Conservation (phyloP, 2,329 filamentous ascomycete genomes). For the Nigrospora oryzae region DNA sequence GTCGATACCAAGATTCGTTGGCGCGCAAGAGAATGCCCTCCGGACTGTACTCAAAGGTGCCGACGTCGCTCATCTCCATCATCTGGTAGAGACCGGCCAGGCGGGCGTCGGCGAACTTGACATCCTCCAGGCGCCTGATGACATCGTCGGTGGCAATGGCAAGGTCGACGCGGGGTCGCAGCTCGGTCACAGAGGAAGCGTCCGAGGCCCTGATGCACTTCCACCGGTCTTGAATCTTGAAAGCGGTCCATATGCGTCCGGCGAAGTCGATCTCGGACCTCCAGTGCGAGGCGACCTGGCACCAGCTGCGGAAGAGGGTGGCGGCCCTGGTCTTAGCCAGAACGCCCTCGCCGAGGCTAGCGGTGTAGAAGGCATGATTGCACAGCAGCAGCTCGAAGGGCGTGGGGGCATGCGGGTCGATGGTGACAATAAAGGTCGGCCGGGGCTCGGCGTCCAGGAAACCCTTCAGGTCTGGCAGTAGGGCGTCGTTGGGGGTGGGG, state of each 20-base stretch:
- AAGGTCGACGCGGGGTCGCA: not conserved
- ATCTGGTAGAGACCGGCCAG: slow-evolving; percentile 3
- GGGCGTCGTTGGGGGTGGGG: too few species aligned
- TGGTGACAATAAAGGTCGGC: slow-evolving; percentile 4
- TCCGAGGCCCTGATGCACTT: slow-evolving; percentile 3
- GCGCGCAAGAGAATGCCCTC: slow-evolving; percentile 1
- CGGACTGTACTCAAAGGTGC: slow-evolving; percentile 3
- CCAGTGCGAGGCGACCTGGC: slow-evolving; percentile 3
- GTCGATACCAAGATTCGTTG: slow-evolving; percentile 4
- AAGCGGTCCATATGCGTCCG: slow-evolving; percentile 3
- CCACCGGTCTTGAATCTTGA: slow-evolving; percentile 2
- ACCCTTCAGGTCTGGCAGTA: not conserved
- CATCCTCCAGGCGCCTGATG: not conserved
- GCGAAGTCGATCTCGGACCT: slow-evolving; percentile 1
- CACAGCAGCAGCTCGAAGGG: not conserved
- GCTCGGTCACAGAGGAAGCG: not conserved
- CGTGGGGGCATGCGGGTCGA: not conserved
- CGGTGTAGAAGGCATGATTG: slow-evolving; percentile 1
- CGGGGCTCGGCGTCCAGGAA: slow-evolving; percentile 5
- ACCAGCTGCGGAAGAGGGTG: slow-evolving; percentile 2
- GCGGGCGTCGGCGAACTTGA: slow-evolving; percentile 2
- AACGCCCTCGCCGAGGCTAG: not conserved
- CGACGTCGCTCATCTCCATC: slow-evolving; percentile 6
- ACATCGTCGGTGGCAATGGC: not conserved
- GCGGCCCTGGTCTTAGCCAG: not conserved